A percentile compares a stretch with the other conserved stretches of the same genome.
Evolutionary conservation across 176 grass and related monocot species (phyloP).

Genomic region (Thinopyrum elongatum): DNA sequence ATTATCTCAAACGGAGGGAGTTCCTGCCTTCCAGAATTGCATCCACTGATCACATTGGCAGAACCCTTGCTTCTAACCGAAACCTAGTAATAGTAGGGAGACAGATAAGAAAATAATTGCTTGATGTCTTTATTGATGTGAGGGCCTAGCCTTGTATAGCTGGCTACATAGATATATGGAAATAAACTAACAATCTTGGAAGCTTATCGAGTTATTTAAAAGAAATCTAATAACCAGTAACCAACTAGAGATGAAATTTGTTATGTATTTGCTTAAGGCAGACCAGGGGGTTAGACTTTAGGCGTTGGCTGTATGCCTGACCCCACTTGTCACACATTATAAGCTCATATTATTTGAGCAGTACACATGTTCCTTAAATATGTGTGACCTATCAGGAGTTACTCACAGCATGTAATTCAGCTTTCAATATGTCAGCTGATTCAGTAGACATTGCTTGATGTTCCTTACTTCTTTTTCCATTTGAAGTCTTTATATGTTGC

Average conservation of each 20-base stretch:
- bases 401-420: conserved; percentile 11
- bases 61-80: background rate
- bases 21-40: background rate
- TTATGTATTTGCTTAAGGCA: background rate
- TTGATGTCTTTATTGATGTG: background rate
- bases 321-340: background rate
- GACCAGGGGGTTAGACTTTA: background rate
- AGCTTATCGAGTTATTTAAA: background rate
- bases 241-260: background rate
- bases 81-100: background rate
- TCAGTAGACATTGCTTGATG: background rate
- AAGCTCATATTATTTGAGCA: background rate
- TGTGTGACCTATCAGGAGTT: background rate
- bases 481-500: background rate
- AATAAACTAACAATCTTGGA: background rate
- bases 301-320: background rate
- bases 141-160: background rate
- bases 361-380: background rate
- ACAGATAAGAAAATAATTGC: background rate
- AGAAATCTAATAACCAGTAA: background rate
- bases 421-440: background rate
- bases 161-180: background rate
- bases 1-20: conserved; percentile 2
- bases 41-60: background rate
- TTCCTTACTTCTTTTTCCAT: background rate